Evolutionary conservation across 1,284 basidiomycete genomes (phyloP), one percentile per base, ranked within the genome.

Genomic region (Lentinula novae-zelandiae): DNA sequence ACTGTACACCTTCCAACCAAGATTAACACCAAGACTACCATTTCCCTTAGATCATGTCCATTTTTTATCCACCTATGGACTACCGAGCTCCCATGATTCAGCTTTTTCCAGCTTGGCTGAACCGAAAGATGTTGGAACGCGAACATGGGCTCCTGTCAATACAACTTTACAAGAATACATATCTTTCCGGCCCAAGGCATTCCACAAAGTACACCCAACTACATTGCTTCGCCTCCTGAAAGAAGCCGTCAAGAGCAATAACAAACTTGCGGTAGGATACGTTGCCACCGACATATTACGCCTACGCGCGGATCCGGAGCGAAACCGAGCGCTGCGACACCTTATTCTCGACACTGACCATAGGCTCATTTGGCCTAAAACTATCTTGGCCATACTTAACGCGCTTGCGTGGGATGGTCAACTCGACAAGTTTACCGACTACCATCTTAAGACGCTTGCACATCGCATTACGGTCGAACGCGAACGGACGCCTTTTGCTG

Each of bases 1-100:
- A 75, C 72, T 73, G 69, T 72, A 72, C 70, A 66, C 72, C 65
- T 65, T 69, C 62, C 72, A 69, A 61, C 60, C 67, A 66, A 57
- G 57, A 63, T 46, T 17, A 62, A n/a, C 44, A 46, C 6, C 15
- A 46, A 6, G 20, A 17, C 9, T n/a, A 20, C 20, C 17, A 4
- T 52, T 4, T 52, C 33, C 15, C 5, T 22, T 31, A n/a, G 36
- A 34, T 33, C n/a, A n/a, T 36, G n/a, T 6, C 42, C 22, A 44
- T 4, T 39, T 27, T 13, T 12, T 20, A 13, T 22, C 20, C 33
- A 38, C 46, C 39, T 13, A 15, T 42, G 8, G 15, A 44, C n/a
- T 17, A 20, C 39, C 36, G 6, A 40, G 8, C 15, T 13, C 22
- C 22, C n/a, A 27, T 8, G 44, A 7, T 3, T 46, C 44, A 46